Conservation (phyloP, 495 filamentous ascomycete species). For the Diplogelasinospora grovesii region DNA sequence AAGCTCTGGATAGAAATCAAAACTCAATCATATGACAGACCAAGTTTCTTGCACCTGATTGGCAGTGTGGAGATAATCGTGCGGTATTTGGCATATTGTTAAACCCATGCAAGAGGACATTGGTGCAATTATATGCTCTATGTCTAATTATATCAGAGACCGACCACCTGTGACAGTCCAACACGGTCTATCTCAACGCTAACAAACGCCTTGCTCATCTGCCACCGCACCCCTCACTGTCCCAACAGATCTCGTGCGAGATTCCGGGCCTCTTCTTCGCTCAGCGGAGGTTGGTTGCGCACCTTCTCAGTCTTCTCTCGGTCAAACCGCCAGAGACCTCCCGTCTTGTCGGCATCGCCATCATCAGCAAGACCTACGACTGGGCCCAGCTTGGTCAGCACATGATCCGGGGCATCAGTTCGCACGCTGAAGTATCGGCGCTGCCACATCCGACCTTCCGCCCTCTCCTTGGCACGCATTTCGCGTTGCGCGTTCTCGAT, state of each 20-base stretch:
- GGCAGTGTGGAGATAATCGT: too few species aligned
- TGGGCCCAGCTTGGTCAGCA: conserved; percentile 53
- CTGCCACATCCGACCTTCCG: conserved; percentile 73
- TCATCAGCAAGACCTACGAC: conserved; percentile 46
- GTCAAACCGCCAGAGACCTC: conserved; percentile 85
- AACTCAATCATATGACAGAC: too few species aligned
- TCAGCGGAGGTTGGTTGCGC: conserved; percentile 27
- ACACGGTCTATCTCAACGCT: not conserved
- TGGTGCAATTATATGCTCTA: too few species aligned
- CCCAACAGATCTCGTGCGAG: conserved; percentile 37
- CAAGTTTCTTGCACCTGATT: too few species aligned
- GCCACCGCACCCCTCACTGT: too few species aligned
- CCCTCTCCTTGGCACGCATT: conserved; percentile 71
- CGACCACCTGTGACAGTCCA: too few species aligned
- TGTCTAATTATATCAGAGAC: too few species aligned
- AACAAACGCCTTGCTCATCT: not conserved
- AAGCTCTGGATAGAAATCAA: too few species aligned
- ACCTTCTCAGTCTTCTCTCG: conserved; percentile 50
- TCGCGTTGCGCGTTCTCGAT: conserved; percentile 90
- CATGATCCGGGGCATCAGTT: conserved; percentile 41
- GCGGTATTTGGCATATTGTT: too few species aligned
- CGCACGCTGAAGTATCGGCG: conserved; percentile 70
- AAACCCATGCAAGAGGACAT: too few species aligned
- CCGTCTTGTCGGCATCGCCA: conserved; percentile 74
- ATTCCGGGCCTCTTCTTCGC: conserved; percentile 29